Conservation (phyloP, 805 yeast species). For the Starmerella asiatica region DNA sequence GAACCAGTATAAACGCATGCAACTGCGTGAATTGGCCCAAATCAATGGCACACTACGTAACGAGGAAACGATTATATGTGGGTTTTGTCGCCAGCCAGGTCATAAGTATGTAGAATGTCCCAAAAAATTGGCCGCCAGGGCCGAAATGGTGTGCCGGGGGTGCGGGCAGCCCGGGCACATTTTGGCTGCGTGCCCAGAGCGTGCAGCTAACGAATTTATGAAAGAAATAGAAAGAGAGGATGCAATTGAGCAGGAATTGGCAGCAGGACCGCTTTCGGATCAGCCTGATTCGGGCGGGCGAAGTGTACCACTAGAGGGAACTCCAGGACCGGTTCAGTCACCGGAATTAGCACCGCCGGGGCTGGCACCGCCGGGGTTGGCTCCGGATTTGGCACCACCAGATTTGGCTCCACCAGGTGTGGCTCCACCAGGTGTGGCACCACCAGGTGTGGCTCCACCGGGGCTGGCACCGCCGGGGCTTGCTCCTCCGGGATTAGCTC, state of each 20-base stretch:
- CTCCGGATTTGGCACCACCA: background rate
- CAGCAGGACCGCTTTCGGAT: background rate
- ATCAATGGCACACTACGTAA: constrained; percentile 89
- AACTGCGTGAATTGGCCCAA: constrained; percentile 80
- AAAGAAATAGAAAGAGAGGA: constrained; percentile 1
- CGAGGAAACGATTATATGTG: constrained; percentile 52
- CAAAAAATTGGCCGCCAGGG: constrained; percentile 35
- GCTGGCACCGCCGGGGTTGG: background rate
- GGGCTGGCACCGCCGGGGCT: background rate
- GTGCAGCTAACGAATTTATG: constrained; percentile 13
- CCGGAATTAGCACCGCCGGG: background rate
- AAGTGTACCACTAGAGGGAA: background rate
- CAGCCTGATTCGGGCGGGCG: too few relatives aligned
- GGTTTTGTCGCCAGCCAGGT: constrained; percentile 60
- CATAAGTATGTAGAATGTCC: constrained; percentile 88
- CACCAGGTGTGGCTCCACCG: background rate
- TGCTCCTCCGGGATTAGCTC: background rate
- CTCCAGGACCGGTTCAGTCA: background rate
- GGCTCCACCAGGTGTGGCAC: background rate
- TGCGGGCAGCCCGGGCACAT: constrained; percentile 82
- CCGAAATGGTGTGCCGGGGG: constrained; percentile 49
- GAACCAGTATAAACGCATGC: constrained; percentile 81
- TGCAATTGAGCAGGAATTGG: background rate
- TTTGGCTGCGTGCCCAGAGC: constrained; percentile 59
- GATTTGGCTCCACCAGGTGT: background rate